Conservation (phyloP, 164 flowering plant species). For the Chimonanthus praecox region DNA sequence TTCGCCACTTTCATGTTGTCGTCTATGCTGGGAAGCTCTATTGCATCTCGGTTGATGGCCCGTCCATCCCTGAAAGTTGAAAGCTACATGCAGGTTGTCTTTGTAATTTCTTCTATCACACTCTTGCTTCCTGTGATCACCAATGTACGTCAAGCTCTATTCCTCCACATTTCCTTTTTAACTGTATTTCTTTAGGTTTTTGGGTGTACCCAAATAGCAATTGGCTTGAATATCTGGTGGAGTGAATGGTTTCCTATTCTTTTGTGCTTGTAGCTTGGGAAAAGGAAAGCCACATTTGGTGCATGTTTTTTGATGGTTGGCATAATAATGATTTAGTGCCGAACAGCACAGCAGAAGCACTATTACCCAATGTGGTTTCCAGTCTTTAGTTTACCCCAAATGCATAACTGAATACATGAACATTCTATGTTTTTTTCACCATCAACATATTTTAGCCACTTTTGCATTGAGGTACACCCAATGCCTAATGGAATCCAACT, state of each 20-base stretch:
- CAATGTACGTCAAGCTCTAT: conserved; percentile 37
- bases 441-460: neutral
- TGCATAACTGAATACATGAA: neutral
- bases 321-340: neutral
- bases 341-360: neutral
- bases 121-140: conserved; percentile 75
- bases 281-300: neutral
- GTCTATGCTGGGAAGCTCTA: conserved; percentile 97
- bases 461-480: neutral
- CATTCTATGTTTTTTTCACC: neutral
- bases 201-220: neutral
- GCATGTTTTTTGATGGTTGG: neutral
- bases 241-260: neutral
- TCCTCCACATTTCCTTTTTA: neutral
- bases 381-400: neutral
- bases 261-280: too few species aligned
- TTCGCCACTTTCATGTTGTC: conserved; percentile 98
- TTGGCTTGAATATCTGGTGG: neutral
- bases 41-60: conserved; percentile 82
- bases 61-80: conserved; percentile 67
- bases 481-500: neutral
- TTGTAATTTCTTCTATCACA: conserved; percentile 59
- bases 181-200: too few species aligned
- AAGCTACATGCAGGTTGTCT: conserved; percentile 96
- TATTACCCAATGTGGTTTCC: neutral